Conservation (phyloP, 2,329 filamentous ascomycete genomes). For the Penicillium polonicum region DNA sequence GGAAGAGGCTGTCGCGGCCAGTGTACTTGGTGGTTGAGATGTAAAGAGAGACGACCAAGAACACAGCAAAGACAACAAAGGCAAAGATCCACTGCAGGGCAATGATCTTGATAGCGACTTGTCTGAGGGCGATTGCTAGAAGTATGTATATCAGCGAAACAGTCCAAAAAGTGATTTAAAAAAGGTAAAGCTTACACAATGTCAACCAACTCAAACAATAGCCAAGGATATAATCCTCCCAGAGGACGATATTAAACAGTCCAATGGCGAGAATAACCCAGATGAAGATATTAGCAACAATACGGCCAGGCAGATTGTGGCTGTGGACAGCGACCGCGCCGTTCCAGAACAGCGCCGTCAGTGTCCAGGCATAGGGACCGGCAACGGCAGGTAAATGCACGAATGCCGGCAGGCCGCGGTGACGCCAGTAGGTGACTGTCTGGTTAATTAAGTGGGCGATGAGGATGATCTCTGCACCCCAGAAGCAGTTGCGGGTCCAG, state of each 20-base stretch:
- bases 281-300: conserved; percentile 83
- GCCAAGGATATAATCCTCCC: conserved; percentile 76
- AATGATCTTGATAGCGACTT: conserved; percentile 70
- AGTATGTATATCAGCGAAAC: neutral
- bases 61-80: conserved; percentile 73
- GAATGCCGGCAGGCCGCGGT: conserved; percentile 67
- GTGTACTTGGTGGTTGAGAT: conserved; percentile 36
- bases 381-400: conserved; percentile 75
- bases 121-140: conserved; percentile 68
- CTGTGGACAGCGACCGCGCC: conserved; percentile 78
- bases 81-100: conserved; percentile 93
- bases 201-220: conserved; percentile 72
- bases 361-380: conserved; percentile 80
- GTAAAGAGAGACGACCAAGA: conserved; percentile 66
- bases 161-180: neutral
- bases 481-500: conserved; percentile 74
- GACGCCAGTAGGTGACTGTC: conserved; percentile 74
- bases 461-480: conserved; percentile 72
- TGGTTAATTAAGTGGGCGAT: conserved; percentile 82
- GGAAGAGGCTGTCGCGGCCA: conserved; percentile 39
- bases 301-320: conserved; percentile 65
- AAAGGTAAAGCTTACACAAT: conserved; percentile 55
- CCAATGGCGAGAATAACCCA: conserved; percentile 80
- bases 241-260: conserved; percentile 69
- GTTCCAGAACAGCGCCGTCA: conserved; percentile 85